A percentile compares a stretch with the other conserved stretches of the same genome.
Conservation (phyloP, 2,329 filamentous ascomycete genomes). For the Cladorrhinum sp. region DNA sequence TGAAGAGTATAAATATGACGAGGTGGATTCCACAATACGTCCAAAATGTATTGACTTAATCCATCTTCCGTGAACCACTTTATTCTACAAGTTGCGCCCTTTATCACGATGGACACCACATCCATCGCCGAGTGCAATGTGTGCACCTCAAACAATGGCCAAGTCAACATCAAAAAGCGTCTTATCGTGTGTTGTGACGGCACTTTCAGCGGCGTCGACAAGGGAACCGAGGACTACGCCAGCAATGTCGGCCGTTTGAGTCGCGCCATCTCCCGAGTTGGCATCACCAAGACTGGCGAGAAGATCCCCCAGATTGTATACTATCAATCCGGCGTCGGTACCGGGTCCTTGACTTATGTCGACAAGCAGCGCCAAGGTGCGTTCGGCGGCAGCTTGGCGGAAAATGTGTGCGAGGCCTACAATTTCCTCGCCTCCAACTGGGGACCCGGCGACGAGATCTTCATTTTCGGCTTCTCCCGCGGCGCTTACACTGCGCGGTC, state of each 20-base stretch:
- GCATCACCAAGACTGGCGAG: background rate
- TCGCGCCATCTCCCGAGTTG: background rate
- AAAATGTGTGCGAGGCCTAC: conserved; percentile 5
- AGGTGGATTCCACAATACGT: no score
- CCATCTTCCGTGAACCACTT: background rate
- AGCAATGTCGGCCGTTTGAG: background rate
- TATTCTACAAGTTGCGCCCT: background rate
- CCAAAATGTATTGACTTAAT: no score
- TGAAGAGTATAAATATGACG: background rate
- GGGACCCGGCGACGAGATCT: conserved; percentile 6
- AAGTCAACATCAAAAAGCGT: background rate
- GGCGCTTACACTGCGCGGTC: conserved; percentile 11
- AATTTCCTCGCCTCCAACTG: conserved; percentile 7
- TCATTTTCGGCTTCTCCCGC: conserved; percentile 11
- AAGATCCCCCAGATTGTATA: background rate
- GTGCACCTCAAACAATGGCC: background rate
- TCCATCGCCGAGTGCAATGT: background rate
- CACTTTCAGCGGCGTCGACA: background rate
- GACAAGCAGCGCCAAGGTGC: background rate
- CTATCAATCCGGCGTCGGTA: conserved; percentile 3
- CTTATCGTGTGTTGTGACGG: background rate
- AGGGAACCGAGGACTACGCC: background rate
- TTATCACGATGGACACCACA: background rate
- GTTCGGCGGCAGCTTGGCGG: background rate
- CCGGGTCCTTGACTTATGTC: background rate